Conservation (phyloP, 768 basidiomycete genomes). For the Auricularia sp. region DNA sequence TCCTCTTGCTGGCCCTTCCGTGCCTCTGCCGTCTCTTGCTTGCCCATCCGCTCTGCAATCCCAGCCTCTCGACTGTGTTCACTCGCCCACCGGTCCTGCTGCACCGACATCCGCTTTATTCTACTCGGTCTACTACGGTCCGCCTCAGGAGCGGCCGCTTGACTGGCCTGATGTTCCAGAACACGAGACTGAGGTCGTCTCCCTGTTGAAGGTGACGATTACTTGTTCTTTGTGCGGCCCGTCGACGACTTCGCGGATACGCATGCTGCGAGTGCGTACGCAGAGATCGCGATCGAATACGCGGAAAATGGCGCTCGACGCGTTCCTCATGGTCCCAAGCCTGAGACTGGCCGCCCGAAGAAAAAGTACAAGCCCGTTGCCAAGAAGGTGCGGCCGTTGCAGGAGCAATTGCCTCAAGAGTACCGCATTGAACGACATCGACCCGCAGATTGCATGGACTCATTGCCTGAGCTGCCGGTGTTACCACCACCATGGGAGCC, state of each 20-base stretch:
- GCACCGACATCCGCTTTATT: neutral
- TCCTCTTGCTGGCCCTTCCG: no score
- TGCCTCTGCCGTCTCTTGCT: no score
- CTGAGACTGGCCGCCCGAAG: no score
- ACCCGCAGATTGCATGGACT: conserved; percentile 8
- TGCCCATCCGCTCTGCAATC: no score
- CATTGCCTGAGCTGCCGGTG: conserved; percentile 5
- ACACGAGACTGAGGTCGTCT: neutral
- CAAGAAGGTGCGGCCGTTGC: conserved; percentile 11
- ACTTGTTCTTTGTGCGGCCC: neutral
- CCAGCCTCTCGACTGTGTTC: no score
- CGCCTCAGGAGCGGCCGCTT: neutral
- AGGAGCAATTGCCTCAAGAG: conserved; percentile 12
- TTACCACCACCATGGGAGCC: conserved; percentile 8
- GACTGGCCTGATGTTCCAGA: neutral
- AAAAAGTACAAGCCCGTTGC: conserved; percentile 15
- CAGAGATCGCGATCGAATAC: neutral
- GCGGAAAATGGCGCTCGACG: neutral
- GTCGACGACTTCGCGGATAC: neutral
- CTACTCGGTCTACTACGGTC: neutral
- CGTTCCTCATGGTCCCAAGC: no score
- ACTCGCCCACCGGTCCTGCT: no score
- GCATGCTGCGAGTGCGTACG: neutral
- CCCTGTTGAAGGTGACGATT: neutral
- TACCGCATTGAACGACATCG: conserved; percentile 11